phyloP scores from a whole-genome alignment of 768 basidiomycete species.

The Russula lepida region DNA sequence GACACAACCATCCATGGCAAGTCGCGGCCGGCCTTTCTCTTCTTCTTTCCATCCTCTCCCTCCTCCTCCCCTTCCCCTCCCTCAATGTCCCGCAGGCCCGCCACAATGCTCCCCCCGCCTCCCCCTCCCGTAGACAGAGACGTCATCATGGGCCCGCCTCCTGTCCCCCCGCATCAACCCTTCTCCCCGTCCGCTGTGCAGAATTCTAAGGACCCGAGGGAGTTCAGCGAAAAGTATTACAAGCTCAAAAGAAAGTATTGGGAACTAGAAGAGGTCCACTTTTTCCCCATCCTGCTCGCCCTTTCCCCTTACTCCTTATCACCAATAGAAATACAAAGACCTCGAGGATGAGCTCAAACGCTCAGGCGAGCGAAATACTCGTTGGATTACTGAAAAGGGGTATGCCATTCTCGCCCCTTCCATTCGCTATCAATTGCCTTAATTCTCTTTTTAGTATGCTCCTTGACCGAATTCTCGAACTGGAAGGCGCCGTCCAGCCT shows the following conservation, averaged over 20 bases:
- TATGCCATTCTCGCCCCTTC: slow-evolving; percentile 30
- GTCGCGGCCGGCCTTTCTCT: slow-evolving; percentile 15
- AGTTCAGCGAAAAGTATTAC: slow-evolving; percentile 52
- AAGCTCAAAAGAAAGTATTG: slow-evolving; percentile 58
- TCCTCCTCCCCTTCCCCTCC: slow-evolving; percentile 11
- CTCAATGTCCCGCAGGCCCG: slow-evolving; percentile 13
- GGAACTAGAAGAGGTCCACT: slow-evolving; percentile 59
- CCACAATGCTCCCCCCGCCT: slow-evolving; percentile 21
- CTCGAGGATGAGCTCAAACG: slow-evolving; percentile 45
- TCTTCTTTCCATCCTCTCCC: slow-evolving; percentile 23
- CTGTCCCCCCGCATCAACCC: slow-evolving; percentile 30
- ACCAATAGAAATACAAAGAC: slow-evolving; percentile 50
- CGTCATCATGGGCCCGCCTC: slow-evolving; percentile 44
- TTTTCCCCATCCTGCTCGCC: background rate
- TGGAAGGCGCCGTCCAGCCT: slow-evolving; percentile 36
- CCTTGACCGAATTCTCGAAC: slow-evolving; percentile 52
- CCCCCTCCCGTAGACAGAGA: slow-evolving; percentile 37
- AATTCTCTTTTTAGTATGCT: slow-evolving; percentile 34
- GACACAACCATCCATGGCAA: slow-evolving; percentile 23
- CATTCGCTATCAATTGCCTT: slow-evolving; percentile 11
- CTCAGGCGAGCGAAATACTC: slow-evolving; percentile 56
- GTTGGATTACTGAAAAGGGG: slow-evolving; percentile 56
- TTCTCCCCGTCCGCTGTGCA: slow-evolving; percentile 26
- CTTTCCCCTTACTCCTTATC: background rate
- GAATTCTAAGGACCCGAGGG: slow-evolving; percentile 34